Conservation (phyloP, 805 yeast species). For the Wilhelminamyces savonicus region DNA sequence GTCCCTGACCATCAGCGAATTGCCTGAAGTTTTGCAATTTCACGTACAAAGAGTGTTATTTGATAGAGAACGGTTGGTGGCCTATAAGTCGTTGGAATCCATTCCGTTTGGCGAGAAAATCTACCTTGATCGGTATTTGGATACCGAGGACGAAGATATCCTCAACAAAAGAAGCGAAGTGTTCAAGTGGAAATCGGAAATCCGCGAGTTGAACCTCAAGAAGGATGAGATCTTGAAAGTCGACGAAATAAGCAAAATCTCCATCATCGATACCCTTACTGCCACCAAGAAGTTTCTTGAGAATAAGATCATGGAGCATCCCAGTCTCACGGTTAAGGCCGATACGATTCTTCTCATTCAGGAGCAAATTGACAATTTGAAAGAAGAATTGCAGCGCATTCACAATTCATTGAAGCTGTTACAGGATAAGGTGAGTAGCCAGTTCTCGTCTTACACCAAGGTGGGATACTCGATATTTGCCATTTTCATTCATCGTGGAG, state of each 20-base stretch:
- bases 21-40: constrained; percentile 82
- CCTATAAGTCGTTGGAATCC: constrained; percentile 78
- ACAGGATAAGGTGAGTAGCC: constrained; percentile 45
- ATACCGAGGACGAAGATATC: constrained; percentile 54
- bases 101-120: constrained; percentile 72
- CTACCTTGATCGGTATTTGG: constrained; percentile 84
- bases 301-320: constrained; percentile 32
- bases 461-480: constrained; percentile 84
- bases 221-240: constrained; percentile 36
- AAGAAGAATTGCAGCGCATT: constrained; percentile 37
- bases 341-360: constrained; percentile 45
- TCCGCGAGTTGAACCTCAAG: constrained; percentile 37
- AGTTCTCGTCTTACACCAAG: constrained; percentile 54
- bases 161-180: constrained; percentile 50
- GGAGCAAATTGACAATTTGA: constrained; percentile 40
- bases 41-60: constrained; percentile 93
- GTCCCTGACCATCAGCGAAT: constrained; percentile 58
- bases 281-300: constrained; percentile 54
- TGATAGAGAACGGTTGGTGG: constrained; percentile 64
- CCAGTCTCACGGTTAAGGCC: constrained; percentile 28
- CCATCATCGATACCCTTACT: constrained; percentile 37
- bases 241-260: constrained; percentile 30
- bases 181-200: constrained; percentile 55
- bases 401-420: constrained; percentile 39
- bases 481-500: constrained; percentile 90